These are phyloP conservation scores for Kwoniella bestiolae DNA, from an alignment of 768 basidiomycete species.

Conservation along the genomic window DNA sequence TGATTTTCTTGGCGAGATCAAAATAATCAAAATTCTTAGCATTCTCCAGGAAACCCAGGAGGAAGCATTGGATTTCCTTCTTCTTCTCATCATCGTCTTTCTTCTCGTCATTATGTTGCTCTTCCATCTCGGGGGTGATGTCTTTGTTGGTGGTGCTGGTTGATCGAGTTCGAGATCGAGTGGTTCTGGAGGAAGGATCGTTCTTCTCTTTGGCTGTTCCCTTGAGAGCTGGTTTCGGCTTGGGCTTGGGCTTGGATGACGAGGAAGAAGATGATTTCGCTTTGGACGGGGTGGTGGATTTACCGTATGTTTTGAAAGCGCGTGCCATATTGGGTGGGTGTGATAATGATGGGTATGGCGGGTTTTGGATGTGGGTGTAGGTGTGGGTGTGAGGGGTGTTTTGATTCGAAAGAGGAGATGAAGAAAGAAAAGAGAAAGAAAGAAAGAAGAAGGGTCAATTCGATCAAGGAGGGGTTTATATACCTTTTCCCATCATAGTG, in stretches of 20 bases:
- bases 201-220: background rate
- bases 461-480: background rate
- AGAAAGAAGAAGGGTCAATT: constrained; percentile 4
- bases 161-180: no score
- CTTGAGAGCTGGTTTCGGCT: background rate
- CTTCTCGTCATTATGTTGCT: background rate
- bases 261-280: background rate
- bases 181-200: no score
- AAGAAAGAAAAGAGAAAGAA: constrained; percentile 3
- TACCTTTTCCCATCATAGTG: background rate
- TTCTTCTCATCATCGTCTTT: background rate
- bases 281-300: background rate
- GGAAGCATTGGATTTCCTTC: constrained; percentile 23
- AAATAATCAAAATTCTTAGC: constrained; percentile 40
- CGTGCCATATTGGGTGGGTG: background rate
- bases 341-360: background rate
- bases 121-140: background rate
- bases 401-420: background rate
- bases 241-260: background rate
- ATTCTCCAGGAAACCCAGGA: constrained; percentile 32
- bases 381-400: background rate
- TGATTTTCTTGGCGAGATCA: constrained; percentile 24
- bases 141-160: background rate
- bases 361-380: background rate
- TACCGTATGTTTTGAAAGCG: constrained; percentile 11